A percentile compares a stretch with the other conserved stretches of the same genome.
These are phyloP conservation scores for Colletotrichum sp. DNA, from an alignment of 2,329 filamentous ascomycete genomes.

Conservation along the genomic window DNA sequence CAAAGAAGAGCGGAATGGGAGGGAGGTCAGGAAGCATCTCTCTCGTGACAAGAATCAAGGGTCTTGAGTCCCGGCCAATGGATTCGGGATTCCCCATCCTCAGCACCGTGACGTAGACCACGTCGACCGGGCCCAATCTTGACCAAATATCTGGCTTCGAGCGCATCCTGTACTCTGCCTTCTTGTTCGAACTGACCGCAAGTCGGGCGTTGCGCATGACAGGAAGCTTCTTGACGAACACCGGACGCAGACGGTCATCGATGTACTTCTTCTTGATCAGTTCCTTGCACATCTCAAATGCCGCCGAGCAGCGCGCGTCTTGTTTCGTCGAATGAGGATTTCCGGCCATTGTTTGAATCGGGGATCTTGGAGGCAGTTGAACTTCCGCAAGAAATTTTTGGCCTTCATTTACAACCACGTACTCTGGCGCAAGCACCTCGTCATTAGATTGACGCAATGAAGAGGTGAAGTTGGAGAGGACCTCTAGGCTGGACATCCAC, in stretches of 20 bases:
- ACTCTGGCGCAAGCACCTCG: slow-evolving; percentile 52
- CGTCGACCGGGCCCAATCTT: slow-evolving; percentile 39
- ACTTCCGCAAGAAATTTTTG: slow-evolving; percentile 78
- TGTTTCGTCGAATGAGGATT: slow-evolving; percentile 71
- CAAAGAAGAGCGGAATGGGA: slow-evolving; percentile 74
- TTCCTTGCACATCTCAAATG: slow-evolving; percentile 80
- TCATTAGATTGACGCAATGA: slow-evolving; percentile 61
- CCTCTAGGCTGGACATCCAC: slow-evolving; percentile 73
- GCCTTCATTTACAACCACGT: slow-evolving; percentile 62
- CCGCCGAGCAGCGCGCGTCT: slow-evolving; percentile 85
- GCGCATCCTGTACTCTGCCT: slow-evolving; percentile 76
- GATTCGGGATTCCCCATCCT: slow-evolving; percentile 60
- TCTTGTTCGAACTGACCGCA: slow-evolving; percentile 81
- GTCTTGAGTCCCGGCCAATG: slow-evolving; percentile 64
- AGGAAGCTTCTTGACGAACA: slow-evolving; percentile 74
- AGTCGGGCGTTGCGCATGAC: slow-evolving; percentile 86
- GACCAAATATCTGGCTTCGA: slow-evolving; percentile 81
- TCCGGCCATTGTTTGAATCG: slow-evolving; percentile 71
- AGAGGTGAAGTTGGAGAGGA: slow-evolving; percentile 76
- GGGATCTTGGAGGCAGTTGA: slow-evolving; percentile 76
- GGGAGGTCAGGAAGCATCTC: slow-evolving; percentile 68
- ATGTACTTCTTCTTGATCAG: slow-evolving; percentile 72
- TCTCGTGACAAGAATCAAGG: slow-evolving; percentile 76
- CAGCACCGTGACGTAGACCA: slow-evolving; percentile 70
- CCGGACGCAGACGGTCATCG: slow-evolving; percentile 76